Evolutionary conservation across 768 basidiomycete species (phyloP).

Genomic region (Boletellus ananas): DNA sequence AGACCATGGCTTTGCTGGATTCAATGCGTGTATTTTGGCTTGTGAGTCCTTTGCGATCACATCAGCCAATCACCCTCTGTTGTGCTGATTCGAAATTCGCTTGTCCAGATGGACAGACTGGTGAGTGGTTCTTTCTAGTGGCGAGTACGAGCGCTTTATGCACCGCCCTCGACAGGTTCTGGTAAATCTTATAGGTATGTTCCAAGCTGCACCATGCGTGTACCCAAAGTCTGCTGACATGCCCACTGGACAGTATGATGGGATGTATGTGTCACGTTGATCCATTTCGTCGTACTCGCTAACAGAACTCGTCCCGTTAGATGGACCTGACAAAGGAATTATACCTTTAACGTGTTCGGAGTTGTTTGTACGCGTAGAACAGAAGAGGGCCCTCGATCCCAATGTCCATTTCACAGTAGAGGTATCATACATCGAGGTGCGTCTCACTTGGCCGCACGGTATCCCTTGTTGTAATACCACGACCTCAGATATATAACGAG

Average conservation of each 20-base stretch:
- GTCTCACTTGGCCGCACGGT: constrained; percentile 10
- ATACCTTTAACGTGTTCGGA: constrained; percentile 95
- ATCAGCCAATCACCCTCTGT: background rate
- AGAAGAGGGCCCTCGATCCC: constrained; percentile 58
- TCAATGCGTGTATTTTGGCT: constrained; percentile 98
- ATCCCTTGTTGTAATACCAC: background rate
- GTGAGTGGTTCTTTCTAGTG: constrained; percentile 40
- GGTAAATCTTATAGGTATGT: constrained; percentile 89
- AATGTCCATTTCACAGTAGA: constrained; percentile 86
- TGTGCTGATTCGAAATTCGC: background rate
- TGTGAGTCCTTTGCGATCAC: constrained; percentile 57
- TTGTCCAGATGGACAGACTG: constrained; percentile 72
- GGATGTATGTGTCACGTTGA: constrained; percentile 61
- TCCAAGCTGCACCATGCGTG: background rate
- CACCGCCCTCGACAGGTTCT: constrained; percentile 51
- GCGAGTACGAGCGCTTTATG: constrained; percentile 4
- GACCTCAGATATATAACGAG: constrained; percentile 84
- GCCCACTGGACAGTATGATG: constrained; percentile 70
- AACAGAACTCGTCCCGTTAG: constrained; percentile 37
- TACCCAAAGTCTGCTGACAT: constrained; percentile 6
- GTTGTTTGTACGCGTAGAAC: constrained; percentile 78
- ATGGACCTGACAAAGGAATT: constrained; percentile 94
- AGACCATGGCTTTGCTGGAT: constrained; percentile 93
- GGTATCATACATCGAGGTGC: constrained; percentile 95
- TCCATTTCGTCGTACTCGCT: constrained; percentile 1